Conservation (phyloP, 228 moss, liverwort and hornwort genomes). For the Sphagnum fallax region DNA sequence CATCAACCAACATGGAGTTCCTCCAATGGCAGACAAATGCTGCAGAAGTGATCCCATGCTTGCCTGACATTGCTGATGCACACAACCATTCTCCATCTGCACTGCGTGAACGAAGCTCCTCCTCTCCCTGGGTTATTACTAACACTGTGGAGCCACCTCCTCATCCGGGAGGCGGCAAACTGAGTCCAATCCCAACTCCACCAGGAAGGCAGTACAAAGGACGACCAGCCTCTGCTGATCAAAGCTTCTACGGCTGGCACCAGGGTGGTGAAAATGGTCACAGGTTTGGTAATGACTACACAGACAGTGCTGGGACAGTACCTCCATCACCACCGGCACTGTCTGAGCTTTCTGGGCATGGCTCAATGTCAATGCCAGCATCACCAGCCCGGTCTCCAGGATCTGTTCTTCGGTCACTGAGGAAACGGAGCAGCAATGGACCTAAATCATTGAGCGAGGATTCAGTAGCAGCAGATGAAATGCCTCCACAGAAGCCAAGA, state of each 20-base stretch:
- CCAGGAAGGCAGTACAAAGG: too few species aligned
- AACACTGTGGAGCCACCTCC: neutral
- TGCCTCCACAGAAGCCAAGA: constrained; percentile 14
- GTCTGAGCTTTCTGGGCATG: constrained; percentile 18
- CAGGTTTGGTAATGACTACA: neutral
- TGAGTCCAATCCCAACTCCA: constrained; percentile 14
- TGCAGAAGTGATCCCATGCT: constrained; percentile 1
- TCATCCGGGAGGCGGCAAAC: neutral
- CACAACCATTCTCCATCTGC: constrained; percentile 12
- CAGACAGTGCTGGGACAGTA: neutral
- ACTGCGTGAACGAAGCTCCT: constrained; percentile 4
- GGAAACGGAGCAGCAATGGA: constrained; percentile 11
- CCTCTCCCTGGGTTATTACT: constrained; percentile 8
- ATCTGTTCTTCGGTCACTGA: constrained; percentile 23
- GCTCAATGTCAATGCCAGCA: constrained; percentile 21
- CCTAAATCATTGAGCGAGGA: constrained; percentile 6
- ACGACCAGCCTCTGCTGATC: too few species aligned
- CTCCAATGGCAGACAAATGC: constrained; percentile 40
- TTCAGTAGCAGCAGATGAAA: neutral
- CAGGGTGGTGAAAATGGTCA: neutral
- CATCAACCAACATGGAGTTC: constrained; percentile 43
- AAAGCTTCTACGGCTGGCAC: neutral
- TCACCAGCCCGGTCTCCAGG: constrained; percentile 24
- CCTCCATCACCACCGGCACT: constrained; percentile 19
- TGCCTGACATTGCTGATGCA: neutral